Base-by-base conservation (phyloP, 2,329 filamentous ascomycete species). In the Aspergillus melleus region DNA sequence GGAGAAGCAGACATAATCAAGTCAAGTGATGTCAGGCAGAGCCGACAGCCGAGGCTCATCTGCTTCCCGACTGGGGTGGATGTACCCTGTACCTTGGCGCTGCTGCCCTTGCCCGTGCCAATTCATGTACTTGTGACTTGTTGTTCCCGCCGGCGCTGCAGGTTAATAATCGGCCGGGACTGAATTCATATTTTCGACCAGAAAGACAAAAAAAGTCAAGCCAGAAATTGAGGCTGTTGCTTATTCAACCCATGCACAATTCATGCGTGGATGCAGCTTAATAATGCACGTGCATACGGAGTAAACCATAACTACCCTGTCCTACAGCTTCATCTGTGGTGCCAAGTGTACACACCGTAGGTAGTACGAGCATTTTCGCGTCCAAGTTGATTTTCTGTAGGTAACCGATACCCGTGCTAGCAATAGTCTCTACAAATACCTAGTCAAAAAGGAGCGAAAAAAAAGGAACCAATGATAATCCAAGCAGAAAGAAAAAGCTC, bases 11-110 rank as follows among this genome's bases (percentile, higher is more conserved):
- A 12, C 19, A 47, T 10, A 5, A 19, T 24, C 44, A 24, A 47
- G 44, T 47, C 44, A 47, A 47, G 44, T 47, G 44, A 47, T 47
- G 44, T 47, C 44, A 47, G 19, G 44, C 44, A 47, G 12, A 47
- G 44, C 44, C 44, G 54, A 36, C 50, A 62, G 62, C 60, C 62
- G 57, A 59, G 57, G 62, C 60, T 60, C 54, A 46, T 64, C 47
- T 54, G 29, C 20, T 42, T 22, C 20, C 42, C 42, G 42, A 29
- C 42, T 22, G 20, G 16, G 4, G 16, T 4, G 36, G 14, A 42
- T 8, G 44, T 47, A 47, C 44, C 44, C 22, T 22, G 19, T 47
- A 47, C 44, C 44, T 24, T 47, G 44, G 19, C 19, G 10, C 44
- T 14, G 44, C 12, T 1, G 44, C 19, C 19, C 19, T 47, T 47